Conservation (phyloP, 441 rosid species). For the Arabidopsis hybrid region DNA sequence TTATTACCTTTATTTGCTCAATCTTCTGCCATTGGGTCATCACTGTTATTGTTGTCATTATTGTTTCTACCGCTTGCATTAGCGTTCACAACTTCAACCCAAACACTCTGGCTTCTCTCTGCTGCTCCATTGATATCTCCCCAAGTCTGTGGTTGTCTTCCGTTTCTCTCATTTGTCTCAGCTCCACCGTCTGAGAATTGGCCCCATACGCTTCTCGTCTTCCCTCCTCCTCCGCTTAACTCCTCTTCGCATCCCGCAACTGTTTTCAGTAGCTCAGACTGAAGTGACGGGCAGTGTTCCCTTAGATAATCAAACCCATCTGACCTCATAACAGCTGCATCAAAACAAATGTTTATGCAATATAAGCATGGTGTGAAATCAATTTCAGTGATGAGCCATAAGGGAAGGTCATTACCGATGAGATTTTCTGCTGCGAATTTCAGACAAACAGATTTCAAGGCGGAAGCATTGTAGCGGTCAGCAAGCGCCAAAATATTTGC, state of each 20-base stretch:
- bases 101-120: slow-evolving; percentile 67
- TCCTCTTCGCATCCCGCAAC: slow-evolving; percentile 69
- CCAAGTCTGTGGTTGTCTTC: slow-evolving; percentile 69
- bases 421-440: slow-evolving; percentile 83
- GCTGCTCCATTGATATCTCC: slow-evolving; percentile 56
- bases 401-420: slow-evolving; percentile 52
- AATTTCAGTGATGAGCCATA: slow-evolving; percentile 12
- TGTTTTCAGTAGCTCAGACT: slow-evolving; percentile 62
- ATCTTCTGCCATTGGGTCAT: slow-evolving; percentile 66
- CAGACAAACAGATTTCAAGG: slow-evolving; percentile 67
- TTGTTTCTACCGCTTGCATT: slow-evolving; percentile 56
- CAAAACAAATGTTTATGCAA: slow-evolving; percentile 19
- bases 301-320: slow-evolving; percentile 61
- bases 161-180: slow-evolving; percentile 58
- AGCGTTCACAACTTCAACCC: slow-evolving; percentile 71
- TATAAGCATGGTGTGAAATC: background rate
- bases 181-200: slow-evolving; percentile 67
- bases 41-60: slow-evolving; percentile 40
- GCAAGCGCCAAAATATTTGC: slow-evolving; percentile 71
- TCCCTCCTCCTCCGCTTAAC: slow-evolving; percentile 51
- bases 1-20: slow-evolving; percentile 37
- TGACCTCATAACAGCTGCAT: slow-evolving; percentile 65
- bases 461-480: slow-evolving; percentile 64
- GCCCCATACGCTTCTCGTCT: slow-evolving; percentile 70
- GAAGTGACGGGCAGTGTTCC: slow-evolving; percentile 60